Base-by-base conservation (phyloP, 768 basidiomycete genomes). In the Daedaleopsis nitida region DNA sequence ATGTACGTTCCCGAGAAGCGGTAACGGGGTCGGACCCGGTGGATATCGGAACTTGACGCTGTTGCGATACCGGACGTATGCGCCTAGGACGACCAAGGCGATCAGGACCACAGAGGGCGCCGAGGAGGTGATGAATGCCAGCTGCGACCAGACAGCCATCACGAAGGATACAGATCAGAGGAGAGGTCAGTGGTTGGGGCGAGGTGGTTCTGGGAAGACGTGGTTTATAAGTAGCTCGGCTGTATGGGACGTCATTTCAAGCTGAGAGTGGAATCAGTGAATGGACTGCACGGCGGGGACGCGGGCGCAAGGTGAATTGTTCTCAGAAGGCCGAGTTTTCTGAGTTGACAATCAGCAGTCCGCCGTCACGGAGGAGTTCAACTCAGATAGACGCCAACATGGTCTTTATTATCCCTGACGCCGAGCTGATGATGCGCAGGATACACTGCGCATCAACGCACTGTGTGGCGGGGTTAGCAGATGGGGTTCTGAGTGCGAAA, bases 1-100 rank as follows among this genome's bases (percentile, higher is more conserved):
- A 39, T 61, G 59, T 11, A 60, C 55, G 47, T 65, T 65, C 11
- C 64, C 64, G 10, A 65, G 52, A 4, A 65, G 23, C 14, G 60
- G 60, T 4, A 61, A 24, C n/a, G 57, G 38, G 38, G 48, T 38
- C 24, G 62, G 62, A 12, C 62, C 62, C 17, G 62, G 62, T 17
- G 62, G 62, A 58, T 37, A 51, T 14, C 52, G 52, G 27, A 24
- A 38, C 57, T 51, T 63, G 48, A 42, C 52, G 42, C 35, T 27
- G n/a, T 38, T 55, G 35, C 32, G 9, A 9, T 23, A 55, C 42
- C 52, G 60, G n/a, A 45, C 38, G 47, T 27, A 63, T 23, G 42
- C 56, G 7, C 57, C 57, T 27, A 58, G 4, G n/a, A 58, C 47
- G 3, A 55, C 34, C 13, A 63, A 34, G 5, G 44, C 38, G 53